These are phyloP conservation scores for Saitoella complicata DNA, from an alignment of 805 yeast genomes.

Conservation along the genomic window DNA sequence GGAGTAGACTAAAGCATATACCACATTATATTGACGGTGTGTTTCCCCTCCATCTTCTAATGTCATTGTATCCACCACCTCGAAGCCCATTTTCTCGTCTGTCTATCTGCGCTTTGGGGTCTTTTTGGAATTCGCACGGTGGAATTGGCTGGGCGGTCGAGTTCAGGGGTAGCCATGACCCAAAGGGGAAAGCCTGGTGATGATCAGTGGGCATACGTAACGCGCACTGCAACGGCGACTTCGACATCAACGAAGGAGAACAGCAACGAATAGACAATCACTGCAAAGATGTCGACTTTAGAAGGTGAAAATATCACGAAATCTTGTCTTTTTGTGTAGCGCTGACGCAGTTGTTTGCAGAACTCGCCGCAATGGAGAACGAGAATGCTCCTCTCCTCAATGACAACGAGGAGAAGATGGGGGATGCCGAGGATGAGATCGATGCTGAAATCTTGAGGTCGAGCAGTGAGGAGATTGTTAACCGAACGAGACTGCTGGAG, in stretches of 20 bases:
- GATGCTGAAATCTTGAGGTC: conserved; percentile 69
- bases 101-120: no score
- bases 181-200: no score
- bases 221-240: conserved; percentile 2
- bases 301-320: no score
- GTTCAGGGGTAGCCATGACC: neutral
- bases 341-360: no score
- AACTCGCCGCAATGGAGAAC: no score
- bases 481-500: conserved; percentile 74
- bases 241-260: conserved; percentile 5
- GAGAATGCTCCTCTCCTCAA: neutral
- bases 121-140: no score
- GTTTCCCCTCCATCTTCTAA: no score
- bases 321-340: no score
- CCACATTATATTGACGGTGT: neutral
- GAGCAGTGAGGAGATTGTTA: conserved; percentile 67
- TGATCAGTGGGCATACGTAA: neutral
- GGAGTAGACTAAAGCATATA: neutral
- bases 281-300: no score
- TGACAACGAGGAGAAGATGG: conserved; percentile 9
- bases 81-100: neutral
- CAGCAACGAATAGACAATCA: conserved; percentile 9
- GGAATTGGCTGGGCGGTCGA: no score
- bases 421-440: conserved; percentile 36
- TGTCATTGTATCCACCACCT: neutral